Evolutionary conservation across 805 yeast species (phyloP).

Genomic region (Dipodascopsis uninucleata): DNA sequence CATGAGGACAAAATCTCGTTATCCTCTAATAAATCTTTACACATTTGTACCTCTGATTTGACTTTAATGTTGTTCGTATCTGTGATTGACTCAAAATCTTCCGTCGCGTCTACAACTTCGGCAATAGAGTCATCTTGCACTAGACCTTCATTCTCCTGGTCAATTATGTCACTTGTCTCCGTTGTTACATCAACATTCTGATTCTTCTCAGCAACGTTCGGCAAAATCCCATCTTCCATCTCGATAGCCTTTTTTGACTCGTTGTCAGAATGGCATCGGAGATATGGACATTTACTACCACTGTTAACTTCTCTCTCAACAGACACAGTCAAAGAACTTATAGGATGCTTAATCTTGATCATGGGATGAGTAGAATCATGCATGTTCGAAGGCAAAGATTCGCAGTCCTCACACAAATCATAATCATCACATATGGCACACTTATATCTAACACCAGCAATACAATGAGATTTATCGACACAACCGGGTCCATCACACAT

Average conservation of each 20-base stretch:
- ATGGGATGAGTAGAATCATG: constrained; percentile 29
- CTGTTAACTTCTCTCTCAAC: no score
- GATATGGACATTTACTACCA: not conserved
- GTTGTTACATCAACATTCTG: not conserved
- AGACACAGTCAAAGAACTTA: constrained; percentile 8
- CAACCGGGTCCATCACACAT: constrained; percentile 35
- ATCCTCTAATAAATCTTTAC: not conserved
- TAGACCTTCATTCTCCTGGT: not conserved
- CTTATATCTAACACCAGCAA: constrained; percentile 45
- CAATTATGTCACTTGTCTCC: not conserved
- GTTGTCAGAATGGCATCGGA: not conserved
- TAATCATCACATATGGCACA: constrained; percentile 48
- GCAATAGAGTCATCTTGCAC: no score
- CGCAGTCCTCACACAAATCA: constrained; percentile 47
- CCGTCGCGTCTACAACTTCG: constrained; percentile 3
- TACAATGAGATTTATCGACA: constrained; percentile 19
- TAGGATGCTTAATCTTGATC: constrained; percentile 36
- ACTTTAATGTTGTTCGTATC: constrained; percentile 1
- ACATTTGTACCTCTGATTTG: constrained; percentile 1
- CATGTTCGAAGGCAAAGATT: constrained; percentile 23
- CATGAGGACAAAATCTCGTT: no score
- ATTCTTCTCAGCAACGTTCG: not conserved
- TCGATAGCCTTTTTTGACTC: constrained; percentile 1
- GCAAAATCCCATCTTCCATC: not conserved
- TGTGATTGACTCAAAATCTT: constrained; percentile 2